These are phyloP conservation scores for Aspergillus sparsus DNA, from an alignment of 495 filamentous ascomycete genomes.

Conservation along the genomic window DNA sequence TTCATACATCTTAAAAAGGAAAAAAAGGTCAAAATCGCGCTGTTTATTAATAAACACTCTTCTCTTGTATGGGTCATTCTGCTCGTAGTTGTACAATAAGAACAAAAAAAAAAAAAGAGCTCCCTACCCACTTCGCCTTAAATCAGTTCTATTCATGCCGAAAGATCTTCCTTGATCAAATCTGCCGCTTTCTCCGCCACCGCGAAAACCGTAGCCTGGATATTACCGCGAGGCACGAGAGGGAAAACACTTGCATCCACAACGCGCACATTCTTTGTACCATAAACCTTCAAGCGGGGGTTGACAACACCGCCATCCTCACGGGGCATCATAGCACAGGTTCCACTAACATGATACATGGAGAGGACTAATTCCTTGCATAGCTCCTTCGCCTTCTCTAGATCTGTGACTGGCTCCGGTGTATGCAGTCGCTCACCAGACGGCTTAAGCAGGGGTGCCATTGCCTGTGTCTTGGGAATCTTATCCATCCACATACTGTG, in stretches of 20 bases:
- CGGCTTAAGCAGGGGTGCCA: conserved; percentile 36
- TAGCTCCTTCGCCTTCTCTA: conserved; percentile 27
- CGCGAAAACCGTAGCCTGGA: conserved; percentile 55
- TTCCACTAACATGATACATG: conserved; percentile 31
- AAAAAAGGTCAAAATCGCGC: too few relatives aligned
- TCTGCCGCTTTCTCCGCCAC: conserved; percentile 57
- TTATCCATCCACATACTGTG: conserved; percentile 47
- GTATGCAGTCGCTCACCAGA: conserved; percentile 3
- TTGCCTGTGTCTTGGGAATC: conserved; percentile 41
- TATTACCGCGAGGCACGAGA: conserved; percentile 52
- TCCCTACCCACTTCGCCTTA: too few relatives aligned
- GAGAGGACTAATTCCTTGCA: conserved; percentile 27
- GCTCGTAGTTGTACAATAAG: too few relatives aligned
- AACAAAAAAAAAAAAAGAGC: too few relatives aligned
- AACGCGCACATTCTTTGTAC: conserved; percentile 52
- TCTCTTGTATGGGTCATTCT: too few relatives aligned
- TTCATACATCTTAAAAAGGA: too few relatives aligned
- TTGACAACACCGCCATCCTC: conserved; percentile 54
- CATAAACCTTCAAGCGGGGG: conserved; percentile 42
- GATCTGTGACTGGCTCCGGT: conserved; percentile 27
- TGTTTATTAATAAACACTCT: too few relatives aligned
- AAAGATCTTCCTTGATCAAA: conserved; percentile 45
- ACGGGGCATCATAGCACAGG: conserved; percentile 57
- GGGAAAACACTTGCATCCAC: conserved; percentile 58
- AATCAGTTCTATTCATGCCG: too few relatives aligned